Base-by-base conservation (phyloP, 1,284 basidiomycete genomes). In the Heterobasidion irregulare region DNA sequence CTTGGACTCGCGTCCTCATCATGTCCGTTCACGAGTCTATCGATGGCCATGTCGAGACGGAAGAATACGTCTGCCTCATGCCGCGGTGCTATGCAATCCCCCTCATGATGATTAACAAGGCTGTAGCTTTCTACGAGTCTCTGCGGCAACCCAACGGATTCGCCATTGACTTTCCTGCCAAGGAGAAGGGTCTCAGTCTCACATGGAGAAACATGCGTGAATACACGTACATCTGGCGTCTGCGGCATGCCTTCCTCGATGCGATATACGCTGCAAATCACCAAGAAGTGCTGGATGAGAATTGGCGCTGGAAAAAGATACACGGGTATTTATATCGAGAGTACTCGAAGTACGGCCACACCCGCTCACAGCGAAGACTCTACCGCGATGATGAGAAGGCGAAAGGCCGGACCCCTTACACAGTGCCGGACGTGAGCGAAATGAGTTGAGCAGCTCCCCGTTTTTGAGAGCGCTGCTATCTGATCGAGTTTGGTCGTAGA, bases 61-160 rank as follows among this genome's bases (percentile, higher is more conserved):
- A 56, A 8, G 7, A 49, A 2, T 47, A 43, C 43, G 12, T n/a
- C 15, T 59, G 58, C 47, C 38, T 46, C 10, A 47, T 59, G 49
- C 58, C 58, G 9, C 43, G 53, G 41, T 49, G 18, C 43, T 59
- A 59, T 32, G 58, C 58, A 33, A 16, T 50, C 33, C 58, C 58
- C 8, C 50, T 59, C 26, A 56, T 53, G 45, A 34, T 59, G 32
- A 36, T 59, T 15, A 59, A 59, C 47, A 59, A 59, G 3, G 26
- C 38, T 1, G 35, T 59, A 4, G 47, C 54, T 8, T 59, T 50
- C 41, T 47, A 33, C 52, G 58, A 59, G 50, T 59, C 58, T 6
- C 52, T 53, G 19, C 59, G 54, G 32, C 9, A 2, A 12, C 46
- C 52, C 10, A 48, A 56, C 32, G 57, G 57, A 26, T 32, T 41